Conservation (phyloP, 2,329 filamentous ascomycete species). For the Ramularia collo-cygni region DNA sequence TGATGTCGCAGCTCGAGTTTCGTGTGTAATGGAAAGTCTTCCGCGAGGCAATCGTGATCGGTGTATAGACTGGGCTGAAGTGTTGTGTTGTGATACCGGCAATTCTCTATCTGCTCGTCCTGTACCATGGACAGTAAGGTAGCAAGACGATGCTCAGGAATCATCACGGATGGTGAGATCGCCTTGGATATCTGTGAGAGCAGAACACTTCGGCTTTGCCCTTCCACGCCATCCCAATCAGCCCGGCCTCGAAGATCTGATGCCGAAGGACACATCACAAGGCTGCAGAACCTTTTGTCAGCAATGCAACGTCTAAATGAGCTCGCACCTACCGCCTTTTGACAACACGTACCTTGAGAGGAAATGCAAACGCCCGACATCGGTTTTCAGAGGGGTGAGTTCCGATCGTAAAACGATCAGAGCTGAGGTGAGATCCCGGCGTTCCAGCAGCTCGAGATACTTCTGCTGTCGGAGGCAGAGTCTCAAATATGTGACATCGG, state of each 20-base stretch:
- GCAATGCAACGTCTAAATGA: no score
- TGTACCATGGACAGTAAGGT: conserved; percentile 78
- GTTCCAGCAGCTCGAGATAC: conserved; percentile 82
- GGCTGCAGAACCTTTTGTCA: conserved; percentile 41
- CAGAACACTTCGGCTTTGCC: conserved; percentile 64
- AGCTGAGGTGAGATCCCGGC: conserved; percentile 63
- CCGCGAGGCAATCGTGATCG: conserved; percentile 76
- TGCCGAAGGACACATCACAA: conserved; percentile 79
- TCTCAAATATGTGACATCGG: conserved; percentile 71
- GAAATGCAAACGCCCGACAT: conserved; percentile 69
- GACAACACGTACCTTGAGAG: conserved; percentile 57
- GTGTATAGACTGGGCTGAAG: conserved; percentile 76
- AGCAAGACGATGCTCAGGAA: conserved; percentile 83
- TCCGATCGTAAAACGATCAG: conserved; percentile 80
- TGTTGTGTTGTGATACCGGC: conserved; percentile 80
- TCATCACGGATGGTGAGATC: conserved; percentile 94
- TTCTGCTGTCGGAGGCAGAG: conserved; percentile 91
- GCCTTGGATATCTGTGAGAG: conserved; percentile 79
- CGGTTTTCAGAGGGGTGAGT: conserved; percentile 76
- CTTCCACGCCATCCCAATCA: conserved; percentile 75
- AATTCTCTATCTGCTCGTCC: conserved; percentile 71
- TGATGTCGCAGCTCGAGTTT: conserved; percentile 66
- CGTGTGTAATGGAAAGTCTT: conserved; percentile 68
- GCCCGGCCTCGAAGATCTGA: conserved; percentile 72
- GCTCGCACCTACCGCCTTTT: no score